A percentile compares a stretch with the other conserved stretches of the same genome.
These are phyloP conservation scores for Pythium sukuiense DNA, from an alignment of 352 stramenopile species.

Conservation along the genomic window DNA sequence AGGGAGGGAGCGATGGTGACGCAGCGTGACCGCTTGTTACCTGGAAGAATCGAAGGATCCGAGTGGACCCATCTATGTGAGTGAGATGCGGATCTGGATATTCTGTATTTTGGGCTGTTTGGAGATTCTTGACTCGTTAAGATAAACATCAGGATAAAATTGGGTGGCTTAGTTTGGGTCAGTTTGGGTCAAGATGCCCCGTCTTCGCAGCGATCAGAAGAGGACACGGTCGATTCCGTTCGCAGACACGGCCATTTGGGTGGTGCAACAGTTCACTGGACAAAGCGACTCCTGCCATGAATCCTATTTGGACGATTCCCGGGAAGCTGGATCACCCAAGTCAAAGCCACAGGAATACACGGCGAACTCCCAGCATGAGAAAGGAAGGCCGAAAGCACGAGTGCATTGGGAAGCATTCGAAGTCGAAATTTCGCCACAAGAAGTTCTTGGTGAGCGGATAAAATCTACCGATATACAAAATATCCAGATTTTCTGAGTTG, in stretches of 20 bases:
- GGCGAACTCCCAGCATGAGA: no score
- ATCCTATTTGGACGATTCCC: no score
- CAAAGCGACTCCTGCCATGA: not conserved
- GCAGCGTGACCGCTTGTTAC: not conserved
- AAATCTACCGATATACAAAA: not conserved
- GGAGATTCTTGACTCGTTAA: not conserved
- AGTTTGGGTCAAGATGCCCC: not conserved
- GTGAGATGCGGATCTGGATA: not conserved
- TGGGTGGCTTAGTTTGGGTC: not conserved
- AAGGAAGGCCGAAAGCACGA: no score
- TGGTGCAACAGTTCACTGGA: not conserved
- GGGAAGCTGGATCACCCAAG: no score
- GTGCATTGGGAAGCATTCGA: no score
- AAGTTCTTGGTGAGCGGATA: not conserved
- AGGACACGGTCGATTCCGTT: not conserved
- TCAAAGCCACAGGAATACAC: no score
- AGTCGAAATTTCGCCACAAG: no score
- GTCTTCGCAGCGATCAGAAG: not conserved
- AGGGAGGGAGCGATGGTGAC: not conserved
- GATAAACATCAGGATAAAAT: not conserved
- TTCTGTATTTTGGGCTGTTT: not conserved
- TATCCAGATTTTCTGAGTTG: slow-evolving; percentile 15
- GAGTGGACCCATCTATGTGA: not conserved
- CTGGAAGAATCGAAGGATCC: slow-evolving; percentile 6
- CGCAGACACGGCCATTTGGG: not conserved